Percentiles rank a stretch among this genome's conserved stretches.
phyloP scores from a whole-genome alignment of 2,329 filamentous ascomycete species.

The Setomelanomma holmii region DNA sequence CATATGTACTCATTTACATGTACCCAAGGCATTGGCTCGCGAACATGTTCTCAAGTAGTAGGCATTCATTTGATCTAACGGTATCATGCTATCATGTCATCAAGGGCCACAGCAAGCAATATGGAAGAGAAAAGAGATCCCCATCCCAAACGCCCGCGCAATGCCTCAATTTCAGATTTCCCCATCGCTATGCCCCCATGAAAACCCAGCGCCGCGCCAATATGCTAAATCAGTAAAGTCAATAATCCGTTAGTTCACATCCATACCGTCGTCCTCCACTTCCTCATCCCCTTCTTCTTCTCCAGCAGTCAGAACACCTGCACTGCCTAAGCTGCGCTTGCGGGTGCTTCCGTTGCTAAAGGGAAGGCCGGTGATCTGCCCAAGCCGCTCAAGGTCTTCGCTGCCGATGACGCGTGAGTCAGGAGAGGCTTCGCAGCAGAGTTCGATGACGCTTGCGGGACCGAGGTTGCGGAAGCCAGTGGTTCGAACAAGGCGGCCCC shows the following conservation, averaged over 20 bases:
- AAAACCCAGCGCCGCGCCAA: constrained; percentile 23
- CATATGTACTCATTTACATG: neutral
- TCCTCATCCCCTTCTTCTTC: constrained; percentile 54
- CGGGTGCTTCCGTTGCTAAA: constrained; percentile 47
- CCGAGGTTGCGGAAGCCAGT: constrained; percentile 83
- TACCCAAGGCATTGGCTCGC: too few relatives aligned
- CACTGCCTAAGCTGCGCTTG: constrained; percentile 52
- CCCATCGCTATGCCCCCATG: neutral
- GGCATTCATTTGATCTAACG: neutral
- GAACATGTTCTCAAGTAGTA: too few relatives aligned
- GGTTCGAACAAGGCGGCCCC: constrained; percentile 92
- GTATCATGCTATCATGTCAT: constrained; percentile 8
- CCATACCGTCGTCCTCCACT: constrained; percentile 53
- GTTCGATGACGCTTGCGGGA: constrained; percentile 80
- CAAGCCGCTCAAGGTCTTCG: constrained; percentile 75
- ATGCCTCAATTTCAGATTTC: constrained; percentile 8
- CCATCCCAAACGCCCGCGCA: constrained; percentile 10
- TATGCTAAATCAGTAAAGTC: neutral
- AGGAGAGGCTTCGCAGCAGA: constrained; percentile 91
- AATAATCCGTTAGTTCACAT: constrained; percentile 39
- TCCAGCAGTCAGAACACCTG: constrained; percentile 47
- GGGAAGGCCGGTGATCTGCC: constrained; percentile 54
- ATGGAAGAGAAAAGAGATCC: neutral
- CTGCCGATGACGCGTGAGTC: constrained; percentile 91
- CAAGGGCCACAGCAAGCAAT: neutral